Conservation (phyloP, 352 stramenopile species). For the Pythium diclinum region DNA sequence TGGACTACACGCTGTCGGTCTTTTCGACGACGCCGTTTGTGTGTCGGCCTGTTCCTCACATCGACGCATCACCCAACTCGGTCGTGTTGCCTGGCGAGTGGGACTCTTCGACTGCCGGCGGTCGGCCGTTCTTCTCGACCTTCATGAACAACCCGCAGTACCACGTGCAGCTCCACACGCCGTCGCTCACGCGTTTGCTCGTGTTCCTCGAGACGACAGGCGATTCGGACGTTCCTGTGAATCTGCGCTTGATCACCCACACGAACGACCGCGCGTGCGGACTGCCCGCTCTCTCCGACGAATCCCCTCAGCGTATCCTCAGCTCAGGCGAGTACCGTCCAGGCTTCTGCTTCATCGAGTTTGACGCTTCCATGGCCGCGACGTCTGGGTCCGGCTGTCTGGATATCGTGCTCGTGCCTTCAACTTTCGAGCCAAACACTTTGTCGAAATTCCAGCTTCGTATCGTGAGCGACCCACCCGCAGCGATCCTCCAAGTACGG, state of each 20-base stretch:
- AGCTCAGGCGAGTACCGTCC: slow-evolving; percentile 78
- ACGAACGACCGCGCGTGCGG: slow-evolving; percentile 45
- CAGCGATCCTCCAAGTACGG: slow-evolving; percentile 29
- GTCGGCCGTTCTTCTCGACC: slow-evolving; percentile 62
- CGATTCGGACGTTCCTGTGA: slow-evolving; percentile 43
- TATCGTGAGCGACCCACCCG: slow-evolving; percentile 54
- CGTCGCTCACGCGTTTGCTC: slow-evolving; percentile 38
- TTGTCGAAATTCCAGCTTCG: slow-evolving; percentile 49
- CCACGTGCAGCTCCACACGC: slow-evolving; percentile 43
- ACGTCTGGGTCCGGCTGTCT: slow-evolving; percentile 26
- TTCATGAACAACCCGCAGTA: slow-evolving; percentile 86
- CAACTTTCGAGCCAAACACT: slow-evolving; percentile 55
- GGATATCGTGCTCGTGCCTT: slow-evolving; percentile 71
- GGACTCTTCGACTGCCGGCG: slow-evolving; percentile 43
- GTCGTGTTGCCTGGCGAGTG: slow-evolving; percentile 49
- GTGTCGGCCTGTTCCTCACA: slow-evolving; percentile 49
- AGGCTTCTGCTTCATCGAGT: slow-evolving; percentile 72
- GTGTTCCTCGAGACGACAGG: slow-evolving; percentile 46
- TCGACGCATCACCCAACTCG: slow-evolving; percentile 35
- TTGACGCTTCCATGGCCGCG: slow-evolving; percentile 21
- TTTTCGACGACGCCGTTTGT: slow-evolving; percentile 81
- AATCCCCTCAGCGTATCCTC: slow-evolving; percentile 33
- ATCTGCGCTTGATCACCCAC: slow-evolving; percentile 60
- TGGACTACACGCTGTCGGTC: slow-evolving; percentile 88
- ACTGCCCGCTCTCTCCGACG: slow-evolving; percentile 28